Base-by-base conservation (phyloP, 2,329 filamentous ascomycete genomes). In the Xylariaceae sp. region DNA sequence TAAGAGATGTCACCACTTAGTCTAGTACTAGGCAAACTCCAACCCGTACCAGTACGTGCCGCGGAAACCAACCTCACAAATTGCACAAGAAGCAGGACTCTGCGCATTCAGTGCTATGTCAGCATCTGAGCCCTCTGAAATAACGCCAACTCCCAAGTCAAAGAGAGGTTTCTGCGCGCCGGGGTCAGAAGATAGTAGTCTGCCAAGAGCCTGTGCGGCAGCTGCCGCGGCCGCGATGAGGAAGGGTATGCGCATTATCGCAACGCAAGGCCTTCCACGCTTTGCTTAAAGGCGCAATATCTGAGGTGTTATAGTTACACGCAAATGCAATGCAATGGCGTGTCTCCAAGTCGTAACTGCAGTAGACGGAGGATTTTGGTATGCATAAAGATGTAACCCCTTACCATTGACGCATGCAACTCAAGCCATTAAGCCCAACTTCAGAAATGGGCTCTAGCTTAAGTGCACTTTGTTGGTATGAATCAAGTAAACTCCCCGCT, bases 31-130 rank as follows among this genome's bases (percentile, higher is more conserved):
- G n/a, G n/a, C n/a, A n/a, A n/a, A n/a, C n/a, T n/a, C n/a, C n/a
- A n/a, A n/a, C n/a, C n/a, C n/a, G n/a, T n/a, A n/a, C n/a, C n/a
- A n/a, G n/a, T n/a, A n/a, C n/a, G n/a, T n/a, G n/a, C n/a, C n/a
- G n/a, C n/a, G n/a, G n/a, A 24, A 36, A 56, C 71, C 39, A 65
- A 75, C 74, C 53, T 72, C 70, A 17, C 69, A 73, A 40, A 67
- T 58, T 8, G 69, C 69, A 37, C 67, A 71, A 8, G 66, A 61
- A 3, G 55, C 61, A 7, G 64, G 59, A 46, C 64, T 62, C 50
- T 58, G 65, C 19, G 61, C 53, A 28, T 66, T 65, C 40, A 56
- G 47, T 16, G 51, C 21, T 5, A 50, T 24, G 6, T 53, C 40
- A 33, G 56, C 43, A 7, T 41, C 58, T 14, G 56, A 39, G 28